Conservation (phyloP, 2,329 filamentous ascomycete species). For the Alternaria sp. region DNA sequence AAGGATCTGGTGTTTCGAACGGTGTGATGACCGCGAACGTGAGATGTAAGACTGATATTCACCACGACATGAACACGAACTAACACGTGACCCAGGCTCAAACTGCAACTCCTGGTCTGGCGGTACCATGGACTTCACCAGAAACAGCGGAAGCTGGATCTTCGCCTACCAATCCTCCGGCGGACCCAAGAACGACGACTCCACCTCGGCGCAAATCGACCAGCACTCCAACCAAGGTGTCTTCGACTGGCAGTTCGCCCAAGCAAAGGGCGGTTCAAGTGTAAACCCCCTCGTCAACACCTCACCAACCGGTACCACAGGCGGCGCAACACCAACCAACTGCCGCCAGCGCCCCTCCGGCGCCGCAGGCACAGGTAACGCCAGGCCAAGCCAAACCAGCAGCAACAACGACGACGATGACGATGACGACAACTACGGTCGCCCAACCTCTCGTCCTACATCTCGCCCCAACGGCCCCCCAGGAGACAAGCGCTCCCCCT, state of each 20-base stretch:
- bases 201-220: slow-evolving; percentile 50
- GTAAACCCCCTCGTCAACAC: slow-evolving; percentile 52
- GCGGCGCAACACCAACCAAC: slow-evolving; percentile 26
- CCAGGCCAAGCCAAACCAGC: background rate
- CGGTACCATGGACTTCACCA: slow-evolving; percentile 59
- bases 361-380: slow-evolving; percentile 6
- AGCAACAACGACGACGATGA: background rate
- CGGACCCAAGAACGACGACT: slow-evolving; percentile 56
- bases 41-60: slow-evolving; percentile 49
- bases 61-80: background rate
- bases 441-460: slow-evolving; percentile 27
- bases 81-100: slow-evolving; percentile 47
- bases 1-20: slow-evolving; percentile 60
- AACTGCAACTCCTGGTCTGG: slow-evolving; percentile 62
- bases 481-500: slow-evolving; percentile 15
- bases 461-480: slow-evolving; percentile 13
- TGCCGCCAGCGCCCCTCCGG: slow-evolving; percentile 39
- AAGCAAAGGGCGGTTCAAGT: slow-evolving; percentile 58
- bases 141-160: slow-evolving; percentile 57
- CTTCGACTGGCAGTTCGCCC: slow-evolving; percentile 57
- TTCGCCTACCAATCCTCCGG: slow-evolving; percentile 56
- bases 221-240: slow-evolving; percentile 53
- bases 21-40: slow-evolving; percentile 64
- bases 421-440: slow-evolving; percentile 2
- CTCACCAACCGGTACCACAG: slow-evolving; percentile 27